Base-by-base conservation (phyloP, 495 filamentous ascomycete species). In the Polyplosphaeria fusca region DNA sequence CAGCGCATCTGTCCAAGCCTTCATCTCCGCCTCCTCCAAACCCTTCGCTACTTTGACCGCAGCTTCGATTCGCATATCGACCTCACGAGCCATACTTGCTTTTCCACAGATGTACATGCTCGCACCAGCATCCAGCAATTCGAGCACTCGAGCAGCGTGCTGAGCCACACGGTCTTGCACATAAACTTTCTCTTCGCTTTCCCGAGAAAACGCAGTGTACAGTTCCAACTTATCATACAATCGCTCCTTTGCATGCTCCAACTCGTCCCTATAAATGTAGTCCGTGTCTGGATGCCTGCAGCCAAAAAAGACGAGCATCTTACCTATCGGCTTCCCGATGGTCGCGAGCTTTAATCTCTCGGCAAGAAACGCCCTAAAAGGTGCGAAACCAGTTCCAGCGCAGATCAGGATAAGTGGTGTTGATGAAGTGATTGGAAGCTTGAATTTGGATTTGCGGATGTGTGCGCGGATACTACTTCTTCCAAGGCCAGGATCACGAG, bases 211-310 rank as follows among this genome's bases (percentile, higher is more conserved):
- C 90, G 47, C 88, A 4, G 93, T 96, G 69, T 96, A 86, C 56
- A 98, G 85, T 51, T 77, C 64, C n/a, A 71, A 66, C 0, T 68
- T 63, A 0, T 65, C 64, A n/a, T 66, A 93, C 90, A 7, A 89
- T 87, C 47, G 86, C 88, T 70, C 90, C 80, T 78, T 75, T 71
- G 95, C 95, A 2, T 93, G 92, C 72, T 96, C 91, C 91, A 93
- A 95, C 73, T 97, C 93, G 74, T 96, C 91, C 55, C 90, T 91
- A 67, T 98, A 98, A 46, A 96, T 86, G 71, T 96, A 98, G 74
- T 98, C 93, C 73, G 96, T 91, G 47, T 88, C 85, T 75, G 93
- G 89, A 78, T 94, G 88, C 40, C 93, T 87, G 5, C 88, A 91
- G 58, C 93, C 93, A 77, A 98, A 91, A 78, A 96, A 98, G 58